Conservation (phyloP, 2,329 filamentous ascomycete genomes). For the Penicillium sp. region DNA sequence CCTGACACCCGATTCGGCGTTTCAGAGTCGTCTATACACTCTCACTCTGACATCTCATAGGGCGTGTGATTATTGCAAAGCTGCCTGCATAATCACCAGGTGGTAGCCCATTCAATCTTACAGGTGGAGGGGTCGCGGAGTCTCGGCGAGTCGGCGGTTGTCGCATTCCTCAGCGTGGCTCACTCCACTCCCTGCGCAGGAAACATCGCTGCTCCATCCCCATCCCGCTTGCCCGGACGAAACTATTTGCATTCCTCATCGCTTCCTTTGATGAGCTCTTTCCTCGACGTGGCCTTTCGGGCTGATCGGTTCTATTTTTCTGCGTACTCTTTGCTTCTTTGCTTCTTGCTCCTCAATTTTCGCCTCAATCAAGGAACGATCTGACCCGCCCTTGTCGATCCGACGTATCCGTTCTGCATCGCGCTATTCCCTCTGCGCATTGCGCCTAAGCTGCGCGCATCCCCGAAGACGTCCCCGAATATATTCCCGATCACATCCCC, state of each 20-base stretch:
- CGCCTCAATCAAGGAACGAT: slow-evolving; percentile 21
- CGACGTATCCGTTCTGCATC: slow-evolving; percentile 24
- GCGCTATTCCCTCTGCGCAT: slow-evolving; percentile 15
- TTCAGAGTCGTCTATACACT: slow-evolving; percentile 5
- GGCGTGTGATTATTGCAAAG: slow-evolving; percentile 2
- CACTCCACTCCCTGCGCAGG: slow-evolving; percentile 18
- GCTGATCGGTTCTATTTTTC: not conserved
- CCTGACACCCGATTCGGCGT: slow-evolving; percentile 9
- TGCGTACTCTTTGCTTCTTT: slow-evolving; percentile 1
- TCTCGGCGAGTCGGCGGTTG: not conserved
- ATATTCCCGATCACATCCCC: not conserved
- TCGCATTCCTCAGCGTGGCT: slow-evolving; percentile 25
- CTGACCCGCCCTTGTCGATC: slow-evolving; percentile 23
- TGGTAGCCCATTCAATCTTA: not conserved
- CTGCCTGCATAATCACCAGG: not conserved
- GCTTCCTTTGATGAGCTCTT: not conserved
- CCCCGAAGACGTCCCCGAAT: slow-evolving; percentile 1
- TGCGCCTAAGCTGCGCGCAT: not conserved
- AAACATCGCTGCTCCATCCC: slow-evolving; percentile 11
- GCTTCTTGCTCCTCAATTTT: not conserved
- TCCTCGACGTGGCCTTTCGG: slow-evolving; percentile 17
- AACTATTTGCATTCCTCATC: slow-evolving; percentile 7
- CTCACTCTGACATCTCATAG: not conserved
- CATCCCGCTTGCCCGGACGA: slow-evolving; percentile 8
- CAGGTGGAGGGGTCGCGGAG: not conserved